Evolutionary conservation across 2,329 filamentous ascomycete species (phyloP).

Genomic region (Aspergillus viridinutans): DNA sequence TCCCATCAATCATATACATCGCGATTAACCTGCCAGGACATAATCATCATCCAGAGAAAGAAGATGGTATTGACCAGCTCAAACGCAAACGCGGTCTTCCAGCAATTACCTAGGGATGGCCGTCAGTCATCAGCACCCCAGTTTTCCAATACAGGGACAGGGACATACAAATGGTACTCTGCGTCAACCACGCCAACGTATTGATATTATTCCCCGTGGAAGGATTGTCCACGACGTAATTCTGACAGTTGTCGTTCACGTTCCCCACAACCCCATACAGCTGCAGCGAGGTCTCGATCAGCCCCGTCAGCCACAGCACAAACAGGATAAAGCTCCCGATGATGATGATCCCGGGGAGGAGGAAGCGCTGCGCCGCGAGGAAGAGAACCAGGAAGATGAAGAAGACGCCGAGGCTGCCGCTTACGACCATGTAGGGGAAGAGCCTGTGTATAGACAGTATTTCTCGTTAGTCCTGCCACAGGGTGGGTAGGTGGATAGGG

Average conservation of each 20-base stretch:
- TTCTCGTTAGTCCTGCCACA: background rate
- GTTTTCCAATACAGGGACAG: background rate
- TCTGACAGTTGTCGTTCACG: conserved; percentile 57
- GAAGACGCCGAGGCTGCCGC: conserved; percentile 52
- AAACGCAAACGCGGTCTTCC: conserved; percentile 61
- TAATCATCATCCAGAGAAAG: conserved; percentile 63
- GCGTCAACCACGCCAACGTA: conserved; percentile 60
- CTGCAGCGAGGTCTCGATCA: conserved; percentile 61
- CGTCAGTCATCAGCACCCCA: background rate
- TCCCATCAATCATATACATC: conserved; percentile 23
- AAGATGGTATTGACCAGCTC: conserved; percentile 62
- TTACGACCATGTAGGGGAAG: conserved; percentile 60
- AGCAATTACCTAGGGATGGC: conserved; percentile 50
- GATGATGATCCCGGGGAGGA: conserved; percentile 58
- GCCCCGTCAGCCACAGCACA: conserved; percentile 57
- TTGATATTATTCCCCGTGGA: conserved; percentile 48
- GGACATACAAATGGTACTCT: conserved; percentile 57
- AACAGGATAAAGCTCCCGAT: conserved; percentile 59
- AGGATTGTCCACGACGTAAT: conserved; percentile 49
- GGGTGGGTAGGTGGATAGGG: background rate
- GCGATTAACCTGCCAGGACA: conserved; percentile 53
- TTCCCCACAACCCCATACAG: conserved; percentile 55
- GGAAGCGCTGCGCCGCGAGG: conserved; percentile 52
- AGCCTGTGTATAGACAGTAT: conserved; percentile 44
- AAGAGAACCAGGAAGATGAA: conserved; percentile 57